Evolutionary conservation across 495 filamentous ascomycete species (phyloP), one percentile per base, ranked within the genome.

Genomic region (Trypethelium eluteriae): DNA sequence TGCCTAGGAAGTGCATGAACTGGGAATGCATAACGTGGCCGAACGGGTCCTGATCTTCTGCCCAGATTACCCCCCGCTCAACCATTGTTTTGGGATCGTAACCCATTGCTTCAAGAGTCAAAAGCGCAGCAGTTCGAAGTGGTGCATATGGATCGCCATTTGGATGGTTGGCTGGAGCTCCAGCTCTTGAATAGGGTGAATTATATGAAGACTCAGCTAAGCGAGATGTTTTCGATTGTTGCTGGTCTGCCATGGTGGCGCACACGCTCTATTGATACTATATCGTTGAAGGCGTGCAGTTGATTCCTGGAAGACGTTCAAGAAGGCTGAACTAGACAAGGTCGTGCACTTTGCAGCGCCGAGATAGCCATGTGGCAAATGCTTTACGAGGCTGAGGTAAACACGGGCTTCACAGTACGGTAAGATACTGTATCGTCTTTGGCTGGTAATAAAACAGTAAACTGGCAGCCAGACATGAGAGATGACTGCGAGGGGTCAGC

Each of bases 1-100:
- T 65, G 35, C 74, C 72, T 2, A 75, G 50, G 63, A 73, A 76
- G 41, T 70, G 67, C 70, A 73, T 74, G 64, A 69, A 76, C 64
- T 74, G 71, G 4, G 73, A 66, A 1, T 75, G 72, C 70, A 70
- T 73, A 16, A 75, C 72, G 59, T 75, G 73, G 38, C 69, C 72
- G 50, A 72, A 75, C 34, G 74, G 74, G 38, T 76, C 74, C 62
- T 76, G 74, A 46, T 76, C 70, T 62, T 76, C 74, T 14, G 74
- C 74, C 74, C 74, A 76, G 25, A 75, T 38, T 9, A 76, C 65
- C 6, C 73, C 74, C 32, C 67, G 73, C 64, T 76, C 74, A 41
- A 72, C 69, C 74, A 76, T 76, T 14, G 74, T 76, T 38, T 68
- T 57, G n/a, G 72, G 72, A 39, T 76, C 73, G 67, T 69, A 76